These are phyloP conservation scores for Pseudophaeomoniella oleicola DNA, from an alignment of 2,329 filamentous ascomycete species.

Conservation along the genomic window DNA sequence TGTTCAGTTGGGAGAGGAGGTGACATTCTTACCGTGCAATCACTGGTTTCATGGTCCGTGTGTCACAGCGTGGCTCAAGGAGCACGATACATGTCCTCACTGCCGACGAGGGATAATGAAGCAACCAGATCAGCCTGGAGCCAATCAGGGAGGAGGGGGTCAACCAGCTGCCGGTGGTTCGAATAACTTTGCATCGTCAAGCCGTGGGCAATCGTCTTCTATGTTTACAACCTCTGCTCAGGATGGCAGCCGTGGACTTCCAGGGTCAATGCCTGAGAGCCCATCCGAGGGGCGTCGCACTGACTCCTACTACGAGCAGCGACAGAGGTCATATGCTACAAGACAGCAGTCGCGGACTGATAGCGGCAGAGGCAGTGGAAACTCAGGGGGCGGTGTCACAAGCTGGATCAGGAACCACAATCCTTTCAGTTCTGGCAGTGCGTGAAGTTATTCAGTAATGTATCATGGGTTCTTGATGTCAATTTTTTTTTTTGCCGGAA, in stretches of 20 bases:
- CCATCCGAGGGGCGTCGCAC: too few relatives aligned
- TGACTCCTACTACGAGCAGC: not conserved
- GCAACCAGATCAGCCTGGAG: not conserved
- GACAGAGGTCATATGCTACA: not conserved
- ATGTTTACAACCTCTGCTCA: too few relatives aligned
- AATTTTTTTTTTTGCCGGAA: too few relatives aligned
- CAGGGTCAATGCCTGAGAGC: too few relatives aligned
- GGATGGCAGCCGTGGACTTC: too few relatives aligned
- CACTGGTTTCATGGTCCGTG: conserved; percentile 90
- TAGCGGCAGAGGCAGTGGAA: not conserved
- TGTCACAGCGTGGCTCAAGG: conserved; percentile 67
- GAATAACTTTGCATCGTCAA: too few relatives aligned
- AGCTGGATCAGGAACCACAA: not conserved
- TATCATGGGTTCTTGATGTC: too few relatives aligned
- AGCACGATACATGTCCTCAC: conserved; percentile 81
- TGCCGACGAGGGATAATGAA: conserved; percentile 17
- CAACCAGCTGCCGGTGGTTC: too few relatives aligned
- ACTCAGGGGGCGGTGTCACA: not conserved
- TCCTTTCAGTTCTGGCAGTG: not conserved
- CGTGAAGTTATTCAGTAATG: not conserved
- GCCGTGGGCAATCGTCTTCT: too few relatives aligned
- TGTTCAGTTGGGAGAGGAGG: conserved; percentile 56
- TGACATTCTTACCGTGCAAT: conserved; percentile 66
- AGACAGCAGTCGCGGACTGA: not conserved
- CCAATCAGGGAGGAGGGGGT: not conserved